phyloP scores from a whole-genome alignment of 2,329 filamentous ascomycete genomes.

The Pseudogymnoascus destructans region DNA sequence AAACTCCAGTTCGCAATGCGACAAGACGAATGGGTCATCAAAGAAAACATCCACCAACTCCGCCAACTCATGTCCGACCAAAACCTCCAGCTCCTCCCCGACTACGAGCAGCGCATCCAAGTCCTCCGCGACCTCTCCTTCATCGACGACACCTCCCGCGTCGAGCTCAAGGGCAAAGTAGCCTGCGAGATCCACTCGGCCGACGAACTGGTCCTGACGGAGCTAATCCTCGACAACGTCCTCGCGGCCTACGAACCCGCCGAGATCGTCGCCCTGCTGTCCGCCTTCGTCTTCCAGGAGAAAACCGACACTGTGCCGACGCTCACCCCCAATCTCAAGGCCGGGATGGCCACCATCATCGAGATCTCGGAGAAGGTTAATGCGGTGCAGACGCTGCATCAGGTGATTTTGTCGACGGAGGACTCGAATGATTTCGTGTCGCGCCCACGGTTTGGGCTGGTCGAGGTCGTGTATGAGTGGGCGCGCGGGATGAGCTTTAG shows the following conservation, averaged over 20 bases:
- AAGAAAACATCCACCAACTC: conserved; percentile 80
- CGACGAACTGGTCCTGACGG: conserved; percentile 89
- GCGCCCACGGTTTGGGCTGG: conserved; percentile 77
- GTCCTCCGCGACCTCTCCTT: conserved; percentile 88
- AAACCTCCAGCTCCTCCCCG: conserved; percentile 85
- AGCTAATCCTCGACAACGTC: conserved; percentile 92
- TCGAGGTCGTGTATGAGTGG: conserved; percentile 98
- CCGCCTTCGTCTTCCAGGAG: conserved; percentile 94
- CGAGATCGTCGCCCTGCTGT: conserved; percentile 88
- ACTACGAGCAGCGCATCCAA: conserved; percentile 89
- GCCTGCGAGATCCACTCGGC: conserved; percentile 97
- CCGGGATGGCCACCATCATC: conserved; percentile 74
- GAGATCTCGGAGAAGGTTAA: conserved; percentile 89
- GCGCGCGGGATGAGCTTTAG: conserved; percentile 96
- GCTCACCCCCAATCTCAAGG: conserved; percentile 68
- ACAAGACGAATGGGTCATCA: conserved; percentile 92
- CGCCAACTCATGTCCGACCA: conserved; percentile 88
- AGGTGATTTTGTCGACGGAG: conserved; percentile 82
- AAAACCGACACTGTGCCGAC: conserved; percentile 76
- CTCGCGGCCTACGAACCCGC: conserved; percentile 90
- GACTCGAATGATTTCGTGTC: conserved; percentile 88
- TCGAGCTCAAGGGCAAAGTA: conserved; percentile 95
- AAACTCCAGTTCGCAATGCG: conserved; percentile 70
- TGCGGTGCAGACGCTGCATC: conserved; percentile 72
- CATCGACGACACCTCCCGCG: conserved; percentile 73